A percentile compares a stretch with the other conserved stretches of the same genome.
Conservation (phyloP, 2,329 filamentous ascomycete genomes). For the Rhytidhysteron rufulum region DNA sequence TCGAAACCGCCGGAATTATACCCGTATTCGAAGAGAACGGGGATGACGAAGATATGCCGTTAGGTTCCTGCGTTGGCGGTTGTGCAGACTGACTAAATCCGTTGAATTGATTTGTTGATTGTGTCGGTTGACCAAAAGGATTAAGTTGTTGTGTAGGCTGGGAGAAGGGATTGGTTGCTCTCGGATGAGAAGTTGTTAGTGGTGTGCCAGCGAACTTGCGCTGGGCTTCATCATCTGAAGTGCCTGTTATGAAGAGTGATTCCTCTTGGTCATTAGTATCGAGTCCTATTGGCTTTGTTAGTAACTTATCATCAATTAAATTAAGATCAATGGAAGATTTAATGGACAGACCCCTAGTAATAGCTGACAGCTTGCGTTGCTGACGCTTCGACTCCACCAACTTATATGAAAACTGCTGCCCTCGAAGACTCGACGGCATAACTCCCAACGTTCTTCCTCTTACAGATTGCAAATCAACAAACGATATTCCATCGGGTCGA, state of each 20-base stretch:
- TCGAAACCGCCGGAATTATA: too few relatives aligned
- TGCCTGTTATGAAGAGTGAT: constrained; percentile 41
- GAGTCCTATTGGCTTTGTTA: constrained; percentile 24
- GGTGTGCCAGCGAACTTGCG: not conserved
- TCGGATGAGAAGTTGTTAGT: not conserved
- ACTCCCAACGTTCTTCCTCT: constrained; percentile 24
- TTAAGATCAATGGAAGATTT: constrained; percentile 47
- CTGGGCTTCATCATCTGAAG: constrained; percentile 4
- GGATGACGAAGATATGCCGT: too few relatives aligned
- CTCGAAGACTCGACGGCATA: constrained; percentile 26
- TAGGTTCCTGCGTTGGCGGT: too few relatives aligned
- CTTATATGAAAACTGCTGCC: constrained; percentile 51
- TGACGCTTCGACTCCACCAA: constrained; percentile 58
- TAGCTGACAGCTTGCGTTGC: constrained; percentile 51
- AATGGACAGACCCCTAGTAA: constrained; percentile 56
- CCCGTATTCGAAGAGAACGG: too few relatives aligned
- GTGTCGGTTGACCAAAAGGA: too few relatives aligned
- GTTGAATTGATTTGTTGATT: too few relatives aligned
- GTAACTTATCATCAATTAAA: constrained; percentile 43
- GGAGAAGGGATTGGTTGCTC: constrained; percentile 5
- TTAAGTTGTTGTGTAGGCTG: too few relatives aligned
- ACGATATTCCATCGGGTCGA: constrained; percentile 44
- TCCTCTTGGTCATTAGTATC: constrained; percentile 31
- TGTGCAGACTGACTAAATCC: too few relatives aligned
- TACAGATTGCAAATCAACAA: constrained; percentile 52